These are phyloP conservation scores for Lagerstroemia fauriei DNA, from an alignment of 441 rosid genomes.

Conservation along the genomic window DNA sequence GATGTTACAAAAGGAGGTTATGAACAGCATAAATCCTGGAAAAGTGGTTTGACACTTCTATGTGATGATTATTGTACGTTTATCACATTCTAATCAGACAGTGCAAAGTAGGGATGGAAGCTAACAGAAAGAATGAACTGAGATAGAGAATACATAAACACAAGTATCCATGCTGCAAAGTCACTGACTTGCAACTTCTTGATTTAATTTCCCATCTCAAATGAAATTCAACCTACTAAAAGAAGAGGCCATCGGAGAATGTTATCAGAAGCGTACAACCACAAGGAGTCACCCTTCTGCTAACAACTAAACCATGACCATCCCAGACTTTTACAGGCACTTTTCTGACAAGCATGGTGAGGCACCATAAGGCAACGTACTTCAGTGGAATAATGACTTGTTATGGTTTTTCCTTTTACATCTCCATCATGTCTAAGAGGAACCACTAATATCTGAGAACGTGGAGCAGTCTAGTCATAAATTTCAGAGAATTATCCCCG, in stretches of 20 bases:
- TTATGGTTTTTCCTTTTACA: not conserved
- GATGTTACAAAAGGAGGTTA: conserved; percentile 22
- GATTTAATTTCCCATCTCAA: not conserved
- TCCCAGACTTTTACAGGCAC: not conserved
- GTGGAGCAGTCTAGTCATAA: not conserved
- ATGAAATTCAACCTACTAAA: not conserved
- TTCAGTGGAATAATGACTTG: not conserved
- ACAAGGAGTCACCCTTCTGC: not conserved
- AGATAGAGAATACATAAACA: conserved; percentile 2
- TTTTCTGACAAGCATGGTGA: not conserved
- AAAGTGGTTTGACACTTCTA: not conserved
- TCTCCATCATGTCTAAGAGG: not conserved
- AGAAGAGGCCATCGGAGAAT: not conserved
- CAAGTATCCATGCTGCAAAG: not conserved
- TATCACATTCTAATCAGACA: not conserved
- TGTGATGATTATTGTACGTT: not conserved
- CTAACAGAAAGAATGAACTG: conserved; percentile 7
- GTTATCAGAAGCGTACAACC: not conserved
- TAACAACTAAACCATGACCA: not conserved
- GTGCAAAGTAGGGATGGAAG: not conserved
- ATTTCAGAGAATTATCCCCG: not conserved
- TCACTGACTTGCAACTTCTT: conserved; percentile 15
- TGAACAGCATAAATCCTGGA: conserved; percentile 7
- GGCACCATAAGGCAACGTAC: not conserved
- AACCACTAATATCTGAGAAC: not conserved